Evolutionary conservation across 192 early-diverging fungal genomes (phyloP).

Genomic region (Backusella westeae): DNA sequence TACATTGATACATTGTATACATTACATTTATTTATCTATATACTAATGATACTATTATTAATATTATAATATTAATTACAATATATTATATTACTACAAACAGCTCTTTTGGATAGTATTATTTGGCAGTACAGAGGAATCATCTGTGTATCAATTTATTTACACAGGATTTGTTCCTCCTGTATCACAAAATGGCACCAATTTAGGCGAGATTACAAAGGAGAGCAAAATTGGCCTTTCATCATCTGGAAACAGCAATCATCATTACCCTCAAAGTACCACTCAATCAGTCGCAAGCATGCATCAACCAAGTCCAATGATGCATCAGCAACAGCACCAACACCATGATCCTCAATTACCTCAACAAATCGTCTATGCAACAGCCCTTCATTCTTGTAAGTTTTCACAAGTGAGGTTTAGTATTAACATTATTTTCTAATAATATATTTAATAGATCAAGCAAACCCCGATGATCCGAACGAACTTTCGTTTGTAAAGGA

Average conservation of each 20-base stretch:
- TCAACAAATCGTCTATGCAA: constrained; percentile 34
- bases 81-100: neutral
- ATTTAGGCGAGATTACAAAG: neutral
- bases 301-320: neutral
- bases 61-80: neutral
- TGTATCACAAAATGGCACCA: constrained; percentile 8
- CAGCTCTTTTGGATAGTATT: constrained; percentile 64
- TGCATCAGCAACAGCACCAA: neutral
- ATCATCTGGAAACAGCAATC: neutral
- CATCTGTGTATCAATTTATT: constrained; percentile 25
- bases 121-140: constrained; percentile 63
- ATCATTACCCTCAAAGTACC: neutral
- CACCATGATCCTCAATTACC: neutral
- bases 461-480: constrained; percentile 88
- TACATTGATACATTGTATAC: no score
- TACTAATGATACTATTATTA: neutral
- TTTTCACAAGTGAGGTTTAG: neutral
- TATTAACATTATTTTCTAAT: constrained; percentile 6
- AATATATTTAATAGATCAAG: constrained; percentile 56
- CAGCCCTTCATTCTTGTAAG: constrained; percentile 68
- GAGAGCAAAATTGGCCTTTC: constrained; percentile 10
- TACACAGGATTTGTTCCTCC: constrained; percentile 7
- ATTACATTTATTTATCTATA: no score
- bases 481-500: constrained; percentile 89
- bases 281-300: neutral